Base-by-base conservation (phyloP, 2,329 filamentous ascomycete species). In the Aspergillus quadrilineatus region DNA sequence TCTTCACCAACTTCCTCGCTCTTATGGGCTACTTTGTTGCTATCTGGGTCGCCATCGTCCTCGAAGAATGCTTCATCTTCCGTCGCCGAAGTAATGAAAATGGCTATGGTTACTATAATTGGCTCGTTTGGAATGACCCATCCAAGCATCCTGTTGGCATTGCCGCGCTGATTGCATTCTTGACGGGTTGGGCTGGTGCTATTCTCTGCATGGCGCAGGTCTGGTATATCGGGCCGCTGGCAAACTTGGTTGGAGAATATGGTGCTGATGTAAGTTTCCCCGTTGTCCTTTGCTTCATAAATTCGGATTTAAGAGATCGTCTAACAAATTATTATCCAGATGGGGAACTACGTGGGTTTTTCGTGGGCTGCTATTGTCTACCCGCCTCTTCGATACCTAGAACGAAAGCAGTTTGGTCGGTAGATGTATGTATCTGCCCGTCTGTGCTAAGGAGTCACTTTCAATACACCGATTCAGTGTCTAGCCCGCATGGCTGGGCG, bases 21-120 rank as follows among this genome's bases (percentile, higher is more conserved):
- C 73, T 89, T 22, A 89, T 89, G 83, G 87, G 86, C 1, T 89
- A 89, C 70, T 89, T 85, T 85, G 79, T 87, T 14, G 80, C 80
- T 12, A 83, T 88, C 44, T 87, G 85, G 83, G 78, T 88, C 17
- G 80, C 81, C 1, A 86, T 89, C 46, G 75, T 83, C 1, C 69
- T 76, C 12, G 73, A 77, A 57, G 87, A 89, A 65, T 81, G 86
- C 48, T 68, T 86, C 17, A 75, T 89, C 48, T 89, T 89, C 69
- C 78, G 84, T 1, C 73, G 77, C 3, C 75, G 48, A 32, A 4
- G 26, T 4, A 17, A 26, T 9, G 37, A 69, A 48, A 65, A 66
- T 1, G 77, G 75, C 1, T 88, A 42, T 22, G 39, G 39, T 7
- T 42, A 17, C 39, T 42, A 83, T 70, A 80, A 85, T 59, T 89